A percentile compares a stretch with the other conserved stretches of the same genome.
Evolutionary conservation across 2,329 filamentous ascomycete genomes (phyloP).

Genomic region (Paraconiothyrium sp.): DNA sequence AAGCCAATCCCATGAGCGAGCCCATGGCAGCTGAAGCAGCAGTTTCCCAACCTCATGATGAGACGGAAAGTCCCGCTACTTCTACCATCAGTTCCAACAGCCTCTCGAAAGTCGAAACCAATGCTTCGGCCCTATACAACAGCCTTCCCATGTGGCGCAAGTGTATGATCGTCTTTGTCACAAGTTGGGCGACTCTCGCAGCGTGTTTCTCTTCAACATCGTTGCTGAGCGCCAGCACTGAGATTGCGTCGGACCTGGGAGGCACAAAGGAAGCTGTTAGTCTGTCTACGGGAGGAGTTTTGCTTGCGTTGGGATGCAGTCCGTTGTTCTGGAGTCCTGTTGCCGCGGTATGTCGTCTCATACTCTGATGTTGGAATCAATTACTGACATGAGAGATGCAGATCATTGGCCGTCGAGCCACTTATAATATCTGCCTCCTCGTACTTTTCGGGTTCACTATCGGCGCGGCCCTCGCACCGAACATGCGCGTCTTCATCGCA

Average conservation of each 20-base stretch:
- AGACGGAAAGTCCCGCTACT: neutral
- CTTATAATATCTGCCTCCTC: conserved; percentile 23
- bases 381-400: neutral
- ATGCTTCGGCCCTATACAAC: conserved; percentile 11
- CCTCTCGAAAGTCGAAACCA: conserved; percentile 2
- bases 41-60: neutral
- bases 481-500: conserved; percentile 22
- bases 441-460: conserved; percentile 25
- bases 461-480: conserved; percentile 24
- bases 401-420: conserved; percentile 24
- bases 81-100: neutral
- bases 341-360: conserved; percentile 16
- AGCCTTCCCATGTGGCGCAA: conserved; percentile 38
- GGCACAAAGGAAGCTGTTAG: conserved; percentile 26
- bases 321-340: conserved; percentile 28
- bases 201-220: conserved; percentile 56
- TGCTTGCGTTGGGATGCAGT: conserved; percentile 29
- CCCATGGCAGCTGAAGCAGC: neutral
- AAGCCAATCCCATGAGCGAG: neutral
- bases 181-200: conserved; percentile 54
- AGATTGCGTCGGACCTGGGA: conserved; percentile 45
- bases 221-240: conserved; percentile 51
- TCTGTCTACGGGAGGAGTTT: conserved; percentile 25
- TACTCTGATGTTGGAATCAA: neutral
- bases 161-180: conserved; percentile 52